Base-by-base conservation (phyloP, 768 basidiomycete genomes). In the Floccularia luteovirens region DNA sequence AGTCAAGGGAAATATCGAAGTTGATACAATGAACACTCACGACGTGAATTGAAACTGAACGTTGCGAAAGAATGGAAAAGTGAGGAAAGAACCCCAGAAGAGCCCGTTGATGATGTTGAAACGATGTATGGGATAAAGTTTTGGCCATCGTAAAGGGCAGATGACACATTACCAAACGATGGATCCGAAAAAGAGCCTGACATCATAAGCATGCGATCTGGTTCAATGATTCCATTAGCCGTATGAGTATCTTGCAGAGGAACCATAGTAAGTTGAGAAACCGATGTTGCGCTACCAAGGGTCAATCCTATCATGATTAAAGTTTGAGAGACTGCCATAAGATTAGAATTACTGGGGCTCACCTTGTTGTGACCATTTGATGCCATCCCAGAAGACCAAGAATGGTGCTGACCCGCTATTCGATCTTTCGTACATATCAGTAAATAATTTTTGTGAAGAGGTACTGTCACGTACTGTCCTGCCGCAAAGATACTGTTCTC, bases 211-310 rank as follows among this genome's bases (percentile, higher is more conserved):
- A 93, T 81, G 30, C 94, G 80, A 59, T 99, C 89, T 4, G 73
- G 60, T 58, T 94, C 76, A 43, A 96, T 78, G 14, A 88, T 60
- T 21, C 75, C 71, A 46, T 82, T 87, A 23, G 72, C 66, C 12
- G 65, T 45, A 53, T 96, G 89, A n/a, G 75, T 76, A 46, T 80
- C 71, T 51, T 81, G 77, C 13, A 97, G 66, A 7, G 94, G 94
- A 14, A 98, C 93, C 77, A 99, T 90, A 1, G 77, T 68, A 28
- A 99, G 67, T 57, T 93, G 90, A 16, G 86, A 75, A 34, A 98
- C 70, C 33, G 77, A 74, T 12, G 84, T 81, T 22, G 67, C 63
- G 21, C 67, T 63, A 41, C 72, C 59, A 12, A 89, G 59, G 13
- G 64, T 61, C 4, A 77, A 75, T 35, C 69, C 87, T 86, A 38